Conservation (phyloP, 306 rosid genomes). For the Prunus fruticosa region DNA sequence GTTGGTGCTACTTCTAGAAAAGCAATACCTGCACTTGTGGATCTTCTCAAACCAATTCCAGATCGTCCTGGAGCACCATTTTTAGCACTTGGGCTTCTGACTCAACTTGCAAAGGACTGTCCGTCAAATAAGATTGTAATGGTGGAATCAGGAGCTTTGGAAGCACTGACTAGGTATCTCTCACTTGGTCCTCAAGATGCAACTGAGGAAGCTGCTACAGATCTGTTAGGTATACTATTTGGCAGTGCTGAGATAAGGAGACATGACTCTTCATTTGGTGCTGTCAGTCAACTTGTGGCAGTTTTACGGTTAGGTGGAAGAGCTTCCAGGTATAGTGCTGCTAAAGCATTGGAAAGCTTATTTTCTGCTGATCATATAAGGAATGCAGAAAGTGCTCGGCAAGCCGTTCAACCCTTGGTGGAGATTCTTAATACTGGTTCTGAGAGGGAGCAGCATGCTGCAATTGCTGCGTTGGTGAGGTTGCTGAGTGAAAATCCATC, state of each 20-base stretch:
- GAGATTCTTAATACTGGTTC: constrained; percentile 96
- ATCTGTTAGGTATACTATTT: constrained; percentile 86
- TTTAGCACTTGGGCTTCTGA: constrained; percentile 86
- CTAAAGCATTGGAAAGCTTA: constrained; percentile 95
- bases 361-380: constrained; percentile 95
- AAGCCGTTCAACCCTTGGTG: constrained; percentile 96
- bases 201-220: constrained; percentile 97
- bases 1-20: constrained; percentile 93
- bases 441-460: constrained; percentile 98
- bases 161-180: constrained; percentile 91
- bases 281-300: constrained; percentile 97
- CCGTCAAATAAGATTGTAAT: constrained; percentile 86
- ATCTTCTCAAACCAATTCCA: constrained; percentile 98
- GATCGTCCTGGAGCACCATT: constrained; percentile 99
- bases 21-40: constrained; percentile 96
- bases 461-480: constrained; percentile 92
- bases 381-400: constrained; percentile 91
- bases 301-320: constrained; percentile 98
- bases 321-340: constrained; percentile 91
- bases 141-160: constrained; percentile 98
- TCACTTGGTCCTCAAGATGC: constrained; percentile 97
- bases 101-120: constrained; percentile 84
- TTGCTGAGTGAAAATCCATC: constrained; percentile 96
- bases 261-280: constrained; percentile 89
- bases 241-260: constrained; percentile 93